phyloP scores from a whole-genome alignment of 1,139 yeast species.

The Yamadazyma atlantica region DNA sequence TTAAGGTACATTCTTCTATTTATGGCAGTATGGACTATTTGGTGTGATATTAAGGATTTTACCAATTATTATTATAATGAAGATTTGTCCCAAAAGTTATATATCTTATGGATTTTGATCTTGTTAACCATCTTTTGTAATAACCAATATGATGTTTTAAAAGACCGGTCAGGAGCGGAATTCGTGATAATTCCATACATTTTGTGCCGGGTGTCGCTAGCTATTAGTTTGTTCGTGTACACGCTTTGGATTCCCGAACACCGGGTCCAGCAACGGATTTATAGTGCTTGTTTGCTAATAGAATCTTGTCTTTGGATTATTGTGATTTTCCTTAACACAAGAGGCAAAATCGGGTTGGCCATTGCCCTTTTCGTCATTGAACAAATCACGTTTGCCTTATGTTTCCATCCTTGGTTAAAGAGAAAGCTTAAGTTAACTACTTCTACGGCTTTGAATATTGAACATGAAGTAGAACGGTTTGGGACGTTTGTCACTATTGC shows the following conservation, averaged over 20 bases:
- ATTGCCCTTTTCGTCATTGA: conserved; percentile 45
- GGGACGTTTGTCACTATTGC: conserved; percentile 63
- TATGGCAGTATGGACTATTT: conserved; percentile 60
- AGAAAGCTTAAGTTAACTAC: conserved; percentile 37
- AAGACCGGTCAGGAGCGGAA: conserved; percentile 38
- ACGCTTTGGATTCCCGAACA: conserved; percentile 56
- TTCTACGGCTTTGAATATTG: conserved; percentile 64
- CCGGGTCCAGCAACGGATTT: conserved; percentile 49
- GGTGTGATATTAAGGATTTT: conserved; percentile 65
- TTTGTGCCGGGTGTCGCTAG: conserved; percentile 43
- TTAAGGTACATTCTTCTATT: conserved; percentile 52
- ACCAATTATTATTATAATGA: conserved; percentile 66
- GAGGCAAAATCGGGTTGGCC: conserved; percentile 50
- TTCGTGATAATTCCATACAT: conserved; percentile 47
- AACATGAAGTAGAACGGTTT: conserved; percentile 65
- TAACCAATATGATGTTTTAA: conserved; percentile 41
- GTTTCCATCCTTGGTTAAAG: conserved; percentile 52
- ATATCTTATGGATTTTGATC: conserved; percentile 54
- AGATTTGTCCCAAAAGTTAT: conserved; percentile 55
- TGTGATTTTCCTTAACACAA: conserved; percentile 42
- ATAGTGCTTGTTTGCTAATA: conserved; percentile 29
- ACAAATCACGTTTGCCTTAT: conserved; percentile 26
- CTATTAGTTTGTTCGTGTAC: conserved; percentile 38
- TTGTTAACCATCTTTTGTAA: conserved; percentile 55
- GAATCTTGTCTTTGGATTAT: conserved; percentile 46